Evolutionary conservation across 2,329 filamentous ascomycete genomes (phyloP), one percentile per base, ranked within the genome.

Genomic region (Aspergillus aculeatus): DNA sequence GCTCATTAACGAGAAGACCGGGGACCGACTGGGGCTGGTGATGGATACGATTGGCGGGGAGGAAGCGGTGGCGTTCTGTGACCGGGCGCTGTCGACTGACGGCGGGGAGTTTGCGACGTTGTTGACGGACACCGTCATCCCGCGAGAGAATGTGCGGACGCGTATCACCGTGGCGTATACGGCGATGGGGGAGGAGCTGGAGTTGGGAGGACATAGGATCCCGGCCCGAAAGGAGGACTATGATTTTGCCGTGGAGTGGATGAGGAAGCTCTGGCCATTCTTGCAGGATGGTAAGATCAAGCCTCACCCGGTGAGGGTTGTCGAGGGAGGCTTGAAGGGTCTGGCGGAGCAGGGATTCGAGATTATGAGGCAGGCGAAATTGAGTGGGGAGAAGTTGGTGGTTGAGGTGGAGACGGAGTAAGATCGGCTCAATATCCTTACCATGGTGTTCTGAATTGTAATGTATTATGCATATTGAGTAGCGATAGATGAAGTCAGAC

Each of bases 321-420:
- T 75, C 11, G 57, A 70, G 19, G 76, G 73, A 6, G 81, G 81
- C 2, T 66, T 83, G 52, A 65, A 77, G 54, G 78, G 75, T 16
- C 72, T 82, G 14, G 64, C 80, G 47, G 77, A 78, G 14, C 14
- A 19, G 7, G 81, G 80, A 0, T 47, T 82, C 58, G 66, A 81
- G 58, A 65, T 74, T 35, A 60, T 83, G 66, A 78, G 69, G 67
- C 67, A 76, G 24, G 76, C 73, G 12, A 80, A 77, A 64, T 75
- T 83, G 12, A 81, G 76, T 62, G 80, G 78, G 19, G 68, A 71
- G 63, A 83, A 83, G 71, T 59, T 83, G 62, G 80, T 83, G 11
- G 82, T 82, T 66, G 70, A 68, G 48, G 62, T 52, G 1, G 66
- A 69, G n/a, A 67, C 62, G 16, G 12, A 19, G n/a, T 47, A 10